Evolutionary conservation across 805 yeast species (phyloP).

Genomic region (Candida maris): DNA sequence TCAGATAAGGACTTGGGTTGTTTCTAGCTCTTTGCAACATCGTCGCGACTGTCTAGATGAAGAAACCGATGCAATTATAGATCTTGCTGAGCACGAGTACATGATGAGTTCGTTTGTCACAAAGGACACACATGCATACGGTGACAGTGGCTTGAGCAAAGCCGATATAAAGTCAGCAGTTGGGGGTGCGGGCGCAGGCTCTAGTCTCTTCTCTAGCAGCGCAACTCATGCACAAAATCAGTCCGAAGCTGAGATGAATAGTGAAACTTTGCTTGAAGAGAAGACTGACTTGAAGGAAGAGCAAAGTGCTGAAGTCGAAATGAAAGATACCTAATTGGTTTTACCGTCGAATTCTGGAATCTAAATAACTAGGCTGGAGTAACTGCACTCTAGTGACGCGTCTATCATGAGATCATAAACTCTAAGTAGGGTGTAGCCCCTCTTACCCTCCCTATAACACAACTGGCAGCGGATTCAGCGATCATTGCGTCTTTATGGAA

Average conservation of each 20-base stretch:
- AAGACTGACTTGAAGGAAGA: neutral
- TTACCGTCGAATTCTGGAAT: too few species aligned
- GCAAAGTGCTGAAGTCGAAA: neutral
- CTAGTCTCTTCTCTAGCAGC: constrained; percentile 28
- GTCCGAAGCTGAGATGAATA: constrained; percentile 1
- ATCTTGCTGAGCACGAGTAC: constrained; percentile 35
- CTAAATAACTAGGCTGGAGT: too few species aligned
- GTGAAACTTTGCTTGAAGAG: too few species aligned
- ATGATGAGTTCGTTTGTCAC: constrained; percentile 12
- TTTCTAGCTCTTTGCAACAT: constrained; percentile 12
- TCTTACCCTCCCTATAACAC: constrained; percentile 50
- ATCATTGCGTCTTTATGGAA: constrained; percentile 56
- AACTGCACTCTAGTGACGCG: too few species aligned
- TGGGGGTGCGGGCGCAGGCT: constrained; percentile 34
- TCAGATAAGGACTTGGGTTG: constrained; percentile 33
- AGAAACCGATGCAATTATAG: constrained; percentile 34
- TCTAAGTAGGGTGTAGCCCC: constrained; percentile 44
- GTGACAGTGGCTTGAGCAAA: constrained; percentile 29
- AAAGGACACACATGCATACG: constrained; percentile 8
- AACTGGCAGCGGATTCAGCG: constrained; percentile 42
- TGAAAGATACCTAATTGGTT: neutral
- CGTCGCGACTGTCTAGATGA: constrained; percentile 25
- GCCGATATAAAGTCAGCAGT: constrained; percentile 42
- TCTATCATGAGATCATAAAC: constrained; percentile 3
- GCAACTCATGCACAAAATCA: constrained; percentile 26